These are phyloP conservation scores for Atractiella rhizophila DNA, from an alignment of 768 basidiomycete species.

Conservation along the genomic window DNA sequence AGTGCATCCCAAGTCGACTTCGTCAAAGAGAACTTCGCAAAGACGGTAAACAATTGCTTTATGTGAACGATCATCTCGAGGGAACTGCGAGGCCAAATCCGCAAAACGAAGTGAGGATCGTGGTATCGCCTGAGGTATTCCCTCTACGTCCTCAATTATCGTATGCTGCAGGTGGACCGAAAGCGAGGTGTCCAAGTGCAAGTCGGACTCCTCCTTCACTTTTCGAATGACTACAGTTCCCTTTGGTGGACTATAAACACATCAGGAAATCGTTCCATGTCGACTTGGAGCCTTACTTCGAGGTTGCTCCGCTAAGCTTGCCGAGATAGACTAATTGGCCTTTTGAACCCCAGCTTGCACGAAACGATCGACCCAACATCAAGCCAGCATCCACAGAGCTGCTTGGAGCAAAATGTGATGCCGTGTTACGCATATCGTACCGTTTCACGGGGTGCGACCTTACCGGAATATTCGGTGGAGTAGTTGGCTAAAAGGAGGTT, in stretches of 20 bases:
- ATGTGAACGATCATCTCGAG: slow-evolving; percentile 40
- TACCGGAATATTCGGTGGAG: no score
- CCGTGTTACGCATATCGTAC: no score
- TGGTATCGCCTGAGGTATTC: background rate
- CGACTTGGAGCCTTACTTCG: background rate
- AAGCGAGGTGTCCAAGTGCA: background rate
- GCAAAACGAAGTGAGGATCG: slow-evolving; percentile 37
- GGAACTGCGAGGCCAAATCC: slow-evolving; percentile 48
- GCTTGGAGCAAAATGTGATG: no score
- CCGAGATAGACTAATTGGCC: slow-evolving; percentile 54
- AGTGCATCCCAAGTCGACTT: slow-evolving; percentile 37
- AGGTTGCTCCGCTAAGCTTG: slow-evolving; percentile 23
- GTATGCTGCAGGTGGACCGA: background rate
- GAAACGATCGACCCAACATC: slow-evolving; percentile 59
- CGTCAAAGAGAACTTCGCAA: slow-evolving; percentile 67
- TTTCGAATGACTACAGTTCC: background rate
- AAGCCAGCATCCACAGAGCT: slow-evolving; percentile 66
- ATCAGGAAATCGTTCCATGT: background rate
- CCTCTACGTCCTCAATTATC: background rate
- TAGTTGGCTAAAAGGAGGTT: slow-evolving; percentile 25
- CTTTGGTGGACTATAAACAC: slow-evolving; percentile 1
- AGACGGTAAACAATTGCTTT: slow-evolving; percentile 70
- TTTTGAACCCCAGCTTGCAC: slow-evolving; percentile 69
- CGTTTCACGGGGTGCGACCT: no score
- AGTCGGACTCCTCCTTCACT: background rate